Conservation (phyloP, 768 basidiomycete species). For the Suillus decipiens region DNA sequence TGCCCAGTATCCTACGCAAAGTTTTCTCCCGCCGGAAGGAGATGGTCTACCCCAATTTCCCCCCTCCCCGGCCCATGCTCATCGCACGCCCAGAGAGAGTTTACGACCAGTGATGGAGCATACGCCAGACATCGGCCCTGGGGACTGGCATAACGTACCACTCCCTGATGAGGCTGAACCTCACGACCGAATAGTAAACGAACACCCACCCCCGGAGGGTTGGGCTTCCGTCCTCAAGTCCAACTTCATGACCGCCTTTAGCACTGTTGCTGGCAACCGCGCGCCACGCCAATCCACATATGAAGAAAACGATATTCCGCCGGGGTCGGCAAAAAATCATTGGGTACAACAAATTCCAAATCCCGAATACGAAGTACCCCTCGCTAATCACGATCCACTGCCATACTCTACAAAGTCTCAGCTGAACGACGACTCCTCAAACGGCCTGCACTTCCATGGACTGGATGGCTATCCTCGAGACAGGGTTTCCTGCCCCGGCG, state of each 20-base stretch:
- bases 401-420: not conserved
- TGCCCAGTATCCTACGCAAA: conserved; percentile 23
- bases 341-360: conserved; percentile 10
- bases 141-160: conserved; percentile 15
- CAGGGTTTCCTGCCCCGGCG: conserved; percentile 11
- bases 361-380: not conserved
- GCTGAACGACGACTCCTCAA: conserved; percentile 32
- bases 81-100: conserved; percentile 9
- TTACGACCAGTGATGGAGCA: conserved; percentile 12
- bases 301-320: conserved; percentile 3
- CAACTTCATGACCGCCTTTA: conserved; percentile 50
- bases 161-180: not conserved
- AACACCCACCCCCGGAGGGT: conserved; percentile 22
- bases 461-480: conserved; percentile 16
- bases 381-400: not conserved
- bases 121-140: conserved; percentile 16
- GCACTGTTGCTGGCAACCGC: conserved; percentile 48
- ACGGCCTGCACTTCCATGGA: conserved; percentile 39
- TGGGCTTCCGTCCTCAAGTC: conserved; percentile 47
- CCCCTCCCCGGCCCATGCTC: conserved; percentile 21
- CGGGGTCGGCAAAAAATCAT: conserved; percentile 6
- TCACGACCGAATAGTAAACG: not conserved
- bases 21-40: conserved; percentile 28
- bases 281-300: conserved; percentile 14
- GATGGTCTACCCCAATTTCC: conserved; percentile 29